Base-by-base conservation (phyloP, 257 asterid species). In the Penstemon newberryi region DNA sequence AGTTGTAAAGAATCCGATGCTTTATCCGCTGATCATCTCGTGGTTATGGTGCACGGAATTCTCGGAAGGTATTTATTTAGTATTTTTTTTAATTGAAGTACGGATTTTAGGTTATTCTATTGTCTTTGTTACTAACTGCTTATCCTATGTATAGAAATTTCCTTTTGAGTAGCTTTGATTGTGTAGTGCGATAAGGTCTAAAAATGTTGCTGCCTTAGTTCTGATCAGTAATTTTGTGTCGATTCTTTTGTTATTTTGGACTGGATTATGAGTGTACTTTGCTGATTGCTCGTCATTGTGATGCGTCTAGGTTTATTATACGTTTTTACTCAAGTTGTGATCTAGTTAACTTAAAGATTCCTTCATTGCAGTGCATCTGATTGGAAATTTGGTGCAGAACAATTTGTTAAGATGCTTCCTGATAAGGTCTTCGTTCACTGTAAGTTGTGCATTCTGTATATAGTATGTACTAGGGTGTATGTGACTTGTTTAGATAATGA, bases 11-110 rank as follows among this genome's bases (percentile, higher is more conserved):
- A 75, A 4, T 82, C 91, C 53, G 91, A 90, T 72, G 86, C 76
- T 70, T 74, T 82, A 0, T 76, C 91, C 4, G 97, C 96, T 41
- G 98, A 89, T 89, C 99, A 94, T 82, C 97, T 94, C 5, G 93
- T 94, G 65, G 81, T 94, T 56, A 81, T 94, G 96, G 95, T 94
- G 50, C 99, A 94, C 64, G 99, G 99, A 57, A 94, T 94, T 76
- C 96, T 94, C 4, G 99, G 99, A 70, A 94, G 99, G 99, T 93
- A 79, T 15, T 12, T 42, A 8, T 25, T 25, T 25, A 25, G 33
- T 25, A 25, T 25, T 25, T 25, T 25, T 25, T 25, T 25, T 25
- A 25, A 25, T 25, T 46, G 15, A 37, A 58, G 60, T 72, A 10
- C 11, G 49, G 36, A 5, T 39, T 36, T 54, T 15, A 43, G 55